phyloP scores from a whole-genome alignment of 2,329 filamentous ascomycete species.

The Ophiostoma montium region DNA sequence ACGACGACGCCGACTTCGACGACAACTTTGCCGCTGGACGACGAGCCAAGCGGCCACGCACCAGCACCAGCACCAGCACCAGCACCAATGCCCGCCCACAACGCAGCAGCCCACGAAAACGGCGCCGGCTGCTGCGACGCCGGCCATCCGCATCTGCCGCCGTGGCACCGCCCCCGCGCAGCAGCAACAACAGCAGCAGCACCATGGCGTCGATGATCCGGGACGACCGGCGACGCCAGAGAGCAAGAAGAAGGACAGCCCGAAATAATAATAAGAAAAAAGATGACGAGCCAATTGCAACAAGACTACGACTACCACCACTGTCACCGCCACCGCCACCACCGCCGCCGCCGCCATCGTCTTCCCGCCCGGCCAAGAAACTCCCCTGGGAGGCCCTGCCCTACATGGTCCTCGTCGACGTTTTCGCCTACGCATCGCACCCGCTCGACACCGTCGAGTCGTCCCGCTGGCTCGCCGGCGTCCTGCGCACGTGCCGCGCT shows the following conservation, averaged over 20 bases:
- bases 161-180: not conserved
- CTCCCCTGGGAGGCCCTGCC: slow-evolving; percentile 20
- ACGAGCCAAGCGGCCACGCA: not conserved
- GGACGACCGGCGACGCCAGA: too few relatives aligned
- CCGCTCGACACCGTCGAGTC: slow-evolving; percentile 33
- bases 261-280: too few relatives aligned
- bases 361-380: not conserved
- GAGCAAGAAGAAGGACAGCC: too few relatives aligned
- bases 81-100: not conserved
- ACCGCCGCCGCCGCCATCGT: not conserved
- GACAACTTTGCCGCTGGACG: not conserved
- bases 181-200: not conserved
- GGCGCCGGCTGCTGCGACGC: slow-evolving; percentile 3
- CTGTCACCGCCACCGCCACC: not conserved
- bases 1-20: slow-evolving; percentile 4
- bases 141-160: not conserved
- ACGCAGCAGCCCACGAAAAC: not conserved
- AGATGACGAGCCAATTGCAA: too few relatives aligned
- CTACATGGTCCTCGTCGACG: slow-evolving; percentile 50
- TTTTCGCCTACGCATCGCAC: slow-evolving; percentile 54
- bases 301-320: too few relatives aligned
- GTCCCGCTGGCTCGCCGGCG: slow-evolving; percentile 49
- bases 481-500: slow-evolving; percentile 45
- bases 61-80: too few relatives aligned
- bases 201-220: not conserved